phyloP scores from a whole-genome alignment of 2,329 filamentous ascomycete species.

The Tolypocladium inflatum region DNA sequence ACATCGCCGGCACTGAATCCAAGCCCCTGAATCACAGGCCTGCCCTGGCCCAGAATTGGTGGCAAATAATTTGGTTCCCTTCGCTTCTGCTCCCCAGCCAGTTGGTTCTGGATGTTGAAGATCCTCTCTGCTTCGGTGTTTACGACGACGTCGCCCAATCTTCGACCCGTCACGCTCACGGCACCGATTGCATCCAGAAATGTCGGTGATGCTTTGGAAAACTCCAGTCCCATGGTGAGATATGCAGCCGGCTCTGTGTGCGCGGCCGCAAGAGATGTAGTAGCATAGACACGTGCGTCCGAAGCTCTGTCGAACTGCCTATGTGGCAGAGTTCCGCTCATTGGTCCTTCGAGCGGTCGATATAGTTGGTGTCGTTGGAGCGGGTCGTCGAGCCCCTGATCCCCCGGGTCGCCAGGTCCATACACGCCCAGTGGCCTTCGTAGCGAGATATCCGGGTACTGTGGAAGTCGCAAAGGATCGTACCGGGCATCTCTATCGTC shows the following conservation, averaged over 20 bases:
- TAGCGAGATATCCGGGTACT: slow-evolving; percentile 32
- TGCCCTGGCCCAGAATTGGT: slow-evolving; percentile 49
- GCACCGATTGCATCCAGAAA: slow-evolving; percentile 48
- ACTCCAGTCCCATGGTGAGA: slow-evolving; percentile 47
- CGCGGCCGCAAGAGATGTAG: slow-evolving; percentile 30
- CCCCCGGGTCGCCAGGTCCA: slow-evolving; percentile 31
- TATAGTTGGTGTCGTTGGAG: slow-evolving; percentile 38
- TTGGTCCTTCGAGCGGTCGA: slow-evolving; percentile 45
- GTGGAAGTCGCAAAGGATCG: slow-evolving; percentile 38
- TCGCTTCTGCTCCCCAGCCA: slow-evolving; percentile 47
- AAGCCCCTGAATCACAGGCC: slow-evolving; percentile 44
- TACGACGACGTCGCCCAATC: slow-evolving; percentile 44
- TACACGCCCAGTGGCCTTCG: slow-evolving; percentile 44
- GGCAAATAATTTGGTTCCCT: slow-evolving; percentile 55
- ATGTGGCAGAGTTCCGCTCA: slow-evolving; percentile 34
- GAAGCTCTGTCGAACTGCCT: slow-evolving; percentile 40
- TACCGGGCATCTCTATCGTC: slow-evolving; percentile 58
- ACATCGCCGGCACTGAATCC: slow-evolving; percentile 45
- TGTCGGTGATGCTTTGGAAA: slow-evolving; percentile 44
- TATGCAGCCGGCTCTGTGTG: slow-evolving; percentile 44
- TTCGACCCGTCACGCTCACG: slow-evolving; percentile 35
- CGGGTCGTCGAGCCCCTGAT: slow-evolving; percentile 35
- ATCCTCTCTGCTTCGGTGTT: slow-evolving; percentile 44
- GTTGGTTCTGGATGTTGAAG: slow-evolving; percentile 35
- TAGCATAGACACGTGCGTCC: slow-evolving; percentile 41